Evolutionary conservation across 2,329 filamentous ascomycete genomes (phyloP).

Genomic region (Talaromyces verruculosus): DNA sequence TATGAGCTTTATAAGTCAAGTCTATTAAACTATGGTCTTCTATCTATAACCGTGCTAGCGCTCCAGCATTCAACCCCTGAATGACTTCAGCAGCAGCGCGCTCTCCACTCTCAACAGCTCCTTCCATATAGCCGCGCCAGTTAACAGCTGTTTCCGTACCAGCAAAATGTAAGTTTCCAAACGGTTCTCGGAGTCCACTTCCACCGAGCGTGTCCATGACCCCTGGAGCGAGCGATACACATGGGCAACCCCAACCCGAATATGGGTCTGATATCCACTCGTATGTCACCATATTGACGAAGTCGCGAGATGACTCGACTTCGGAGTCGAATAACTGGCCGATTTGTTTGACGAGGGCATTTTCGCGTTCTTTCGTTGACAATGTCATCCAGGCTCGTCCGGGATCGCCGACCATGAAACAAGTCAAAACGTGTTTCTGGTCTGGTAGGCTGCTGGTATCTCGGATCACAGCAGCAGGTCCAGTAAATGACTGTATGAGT

Average conservation of each 20-base stretch:
- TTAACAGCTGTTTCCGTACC: conserved; percentile 55
- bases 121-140: conserved; percentile 62
- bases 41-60: not conserved
- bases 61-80: not conserved
- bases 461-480: conserved; percentile 43
- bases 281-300: conserved; percentile 31
- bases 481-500: conserved; percentile 38
- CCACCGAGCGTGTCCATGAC: conserved; percentile 33
- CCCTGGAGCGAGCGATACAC: conserved; percentile 40
- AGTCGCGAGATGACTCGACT: conserved; percentile 21
- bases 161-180: conserved; percentile 52
- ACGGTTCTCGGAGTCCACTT: conserved; percentile 36
- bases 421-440: conserved; percentile 37
- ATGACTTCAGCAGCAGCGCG: conserved; percentile 51
- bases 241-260: conserved; percentile 43
- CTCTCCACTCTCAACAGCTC: conserved; percentile 53
- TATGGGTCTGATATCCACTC: conserved; percentile 44
- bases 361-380: conserved; percentile 31
- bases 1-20: not conserved
- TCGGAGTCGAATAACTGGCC: not conserved
- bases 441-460: conserved; percentile 41
- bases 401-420: conserved; percentile 42
- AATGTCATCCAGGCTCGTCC: conserved; percentile 28
- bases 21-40: not conserved
- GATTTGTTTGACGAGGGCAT: not conserved